Conservation (phyloP, 2,329 filamentous ascomycete species). For the Penicillium frequentans region DNA sequence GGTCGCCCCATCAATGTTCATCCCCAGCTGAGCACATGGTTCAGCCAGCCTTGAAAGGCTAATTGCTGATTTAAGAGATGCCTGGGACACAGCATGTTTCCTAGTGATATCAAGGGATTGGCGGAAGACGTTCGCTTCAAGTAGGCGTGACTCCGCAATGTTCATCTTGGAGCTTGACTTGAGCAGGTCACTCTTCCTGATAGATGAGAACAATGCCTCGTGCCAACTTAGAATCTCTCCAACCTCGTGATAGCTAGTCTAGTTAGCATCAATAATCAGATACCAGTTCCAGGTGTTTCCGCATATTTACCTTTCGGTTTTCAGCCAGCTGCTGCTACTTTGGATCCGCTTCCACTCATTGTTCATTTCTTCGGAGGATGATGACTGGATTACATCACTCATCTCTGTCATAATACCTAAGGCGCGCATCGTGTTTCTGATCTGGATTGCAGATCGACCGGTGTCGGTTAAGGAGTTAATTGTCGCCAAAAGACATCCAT, state of each 20-base stretch:
- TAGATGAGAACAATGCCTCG: constrained; percentile 75
- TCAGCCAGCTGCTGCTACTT: constrained; percentile 73
- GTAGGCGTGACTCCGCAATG: constrained; percentile 63
- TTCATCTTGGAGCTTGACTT: constrained; percentile 61
- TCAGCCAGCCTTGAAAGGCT: constrained; percentile 75
- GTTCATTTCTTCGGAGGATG: constrained; percentile 60
- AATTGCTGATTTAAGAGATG: constrained; percentile 82
- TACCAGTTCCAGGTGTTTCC: background rate
- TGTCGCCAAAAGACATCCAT: constrained; percentile 58
- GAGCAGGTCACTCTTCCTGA: constrained; percentile 69
- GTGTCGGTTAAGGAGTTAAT: constrained; percentile 41
- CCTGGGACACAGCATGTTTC: constrained; percentile 78
- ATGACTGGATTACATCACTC: constrained; percentile 69
- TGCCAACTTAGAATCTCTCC: constrained; percentile 78
- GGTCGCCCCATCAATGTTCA: constrained; percentile 74
- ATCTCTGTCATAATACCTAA: constrained; percentile 79
- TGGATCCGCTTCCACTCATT: constrained; percentile 64
- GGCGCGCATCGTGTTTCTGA: constrained; percentile 60
- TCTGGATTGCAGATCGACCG: constrained; percentile 40
- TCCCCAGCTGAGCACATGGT: constrained; percentile 66
- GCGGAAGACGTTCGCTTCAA: constrained; percentile 76
- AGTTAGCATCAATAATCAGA: constrained; percentile 14
- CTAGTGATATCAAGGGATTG: constrained; percentile 73
- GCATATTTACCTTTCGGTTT: constrained; percentile 65
- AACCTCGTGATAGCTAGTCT: constrained; percentile 59